Evolutionary conservation across 768 basidiomycete species (phyloP), one percentile per base, ranked within the genome.

Genomic region (Panaeolus cyanescens): DNA sequence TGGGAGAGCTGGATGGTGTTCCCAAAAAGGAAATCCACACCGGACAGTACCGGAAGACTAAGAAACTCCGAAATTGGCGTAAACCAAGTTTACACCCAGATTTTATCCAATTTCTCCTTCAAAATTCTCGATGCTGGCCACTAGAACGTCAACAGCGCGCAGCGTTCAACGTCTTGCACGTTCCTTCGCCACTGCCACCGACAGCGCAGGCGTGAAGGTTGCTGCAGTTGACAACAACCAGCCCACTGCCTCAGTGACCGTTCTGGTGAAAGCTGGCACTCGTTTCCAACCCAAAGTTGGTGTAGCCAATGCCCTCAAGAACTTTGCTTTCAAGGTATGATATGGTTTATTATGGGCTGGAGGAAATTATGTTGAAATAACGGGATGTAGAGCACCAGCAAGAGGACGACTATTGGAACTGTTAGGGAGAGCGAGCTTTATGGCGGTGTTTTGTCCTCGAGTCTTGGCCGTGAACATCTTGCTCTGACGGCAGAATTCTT

Each of bases 311-410:
- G 90, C 87, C 63, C 84, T 98, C 76, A 97, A 97, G 85, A 96
- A 95, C 86, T 98, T 95, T 85, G 91, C 95, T 62, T 99, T 96
- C 89, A 98, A 97, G 91, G 96, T 98, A 66, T 54, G 87, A 71
- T 31, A 30, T 45, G 50, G 12, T 59, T 40, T 58, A 4, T 45
- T 19, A 9, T 32, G 6, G 60, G n/a, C 15, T 42, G 30, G 12
- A 3, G 6, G 15, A 8, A 22, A 25, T 13, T 17, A 10, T 62
- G 20, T 42, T 62, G 22, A 59, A 58, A 30, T 25, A 17, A 32
- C 5, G 32, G 19, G 54, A 20, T 62, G 45, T 72, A 99, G 96
- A 92, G 90, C 78, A 96, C 93, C 33, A 80, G 80, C 60, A 87
- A 88, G 72, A 88, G 93, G 68, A 95, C 96, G 57, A 90, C 94